These are phyloP conservation scores for Phytophthora cajani DNA, from an alignment of 352 stramenopile species.

Conservation along the genomic window DNA sequence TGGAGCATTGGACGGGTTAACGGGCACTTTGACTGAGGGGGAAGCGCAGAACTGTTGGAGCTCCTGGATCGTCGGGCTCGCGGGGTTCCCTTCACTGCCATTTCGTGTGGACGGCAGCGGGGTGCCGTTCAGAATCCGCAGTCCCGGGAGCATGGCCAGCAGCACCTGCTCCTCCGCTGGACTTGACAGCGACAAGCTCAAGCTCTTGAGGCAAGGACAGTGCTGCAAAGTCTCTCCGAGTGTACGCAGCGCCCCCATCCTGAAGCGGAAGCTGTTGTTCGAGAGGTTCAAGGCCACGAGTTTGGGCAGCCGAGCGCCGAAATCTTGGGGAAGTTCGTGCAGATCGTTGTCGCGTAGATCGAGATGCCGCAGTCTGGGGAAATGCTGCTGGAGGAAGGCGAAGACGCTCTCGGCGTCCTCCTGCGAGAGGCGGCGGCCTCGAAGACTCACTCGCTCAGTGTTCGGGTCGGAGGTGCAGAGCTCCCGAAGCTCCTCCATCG, in stretches of 20 bases:
- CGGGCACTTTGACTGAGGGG: slow-evolving; percentile 8
- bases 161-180: slow-evolving; percentile 67
- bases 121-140: slow-evolving; percentile 69
- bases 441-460: slow-evolving; percentile 56
- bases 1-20: slow-evolving; percentile 2
- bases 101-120: slow-evolving; percentile 31
- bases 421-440: slow-evolving; percentile 37
- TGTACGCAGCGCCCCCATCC: slow-evolving; percentile 40
- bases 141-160: slow-evolving; percentile 57
- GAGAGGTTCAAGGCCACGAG: slow-evolving; percentile 72
- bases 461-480: slow-evolving; percentile 41
- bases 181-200: slow-evolving; percentile 60
- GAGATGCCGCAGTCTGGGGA: slow-evolving; percentile 56
- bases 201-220: slow-evolving; percentile 63
- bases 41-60: slow-evolving; percentile 35
- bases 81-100: slow-evolving; percentile 14
- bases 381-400: slow-evolving; percentile 50
- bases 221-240: slow-evolving; percentile 49
- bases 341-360: slow-evolving; percentile 69
- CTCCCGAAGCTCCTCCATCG: slow-evolving; percentile 59
- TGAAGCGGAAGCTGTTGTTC: slow-evolving; percentile 53
- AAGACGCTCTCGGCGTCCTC: slow-evolving; percentile 37
- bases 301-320: slow-evolving; percentile 46
- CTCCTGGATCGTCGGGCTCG: slow-evolving; percentile 36
- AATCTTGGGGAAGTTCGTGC: slow-evolving; percentile 40